Base-by-base conservation (phyloP, 768 basidiomycete genomes). In the Mycena galericulata region DNA sequence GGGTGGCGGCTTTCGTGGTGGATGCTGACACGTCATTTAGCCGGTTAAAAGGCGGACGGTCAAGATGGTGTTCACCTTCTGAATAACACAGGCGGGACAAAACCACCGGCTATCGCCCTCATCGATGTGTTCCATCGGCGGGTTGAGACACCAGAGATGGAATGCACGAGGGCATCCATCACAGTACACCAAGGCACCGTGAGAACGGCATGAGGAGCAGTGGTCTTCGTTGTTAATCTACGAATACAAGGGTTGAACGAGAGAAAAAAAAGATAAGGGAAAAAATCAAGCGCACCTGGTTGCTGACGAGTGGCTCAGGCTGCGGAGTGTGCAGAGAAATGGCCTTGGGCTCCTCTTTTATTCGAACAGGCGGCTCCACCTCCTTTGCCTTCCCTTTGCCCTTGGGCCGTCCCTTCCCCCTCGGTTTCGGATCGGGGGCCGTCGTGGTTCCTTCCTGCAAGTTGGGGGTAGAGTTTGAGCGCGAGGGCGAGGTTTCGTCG, bases 151-250 rank as follows among this genome's bases (percentile, higher is more conserved):
- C 88, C 93, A 91, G 67, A 99, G 90, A 81, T 99, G 98, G 79
- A 98, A 99, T 9, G 96, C 95, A 70, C 92, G 84, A 38, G 97
- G 95, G 78, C 98, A 99, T 22, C 97, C 96, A 79, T 99, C 98
- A 79, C 98, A 99, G 78, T 98, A 99, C 22, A 99, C 89, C 68
- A 99, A 86, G 47, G 92, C 88, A 53, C 97, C 97, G 71, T 82
- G 82, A 27, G 91, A 94, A 73, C 91, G 90, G 78, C 93, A 95
- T 20, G 93, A 88, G 69, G 93, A 94, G 76, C 93, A 95, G 75
- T 95, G 92, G 76, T 95, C 93, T 76, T 95, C 90, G 78, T 95
- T 94, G 58, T 57, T 62, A 60, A 86, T 76, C 85, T 88, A 55
- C 59, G 58, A 24, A 29, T 70, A 56, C 67, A 56, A 43, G 55